These are phyloP conservation scores for Geotrichum aggregatum DNA, from an alignment of 1,139 yeast species.

Conservation along the genomic window DNA sequence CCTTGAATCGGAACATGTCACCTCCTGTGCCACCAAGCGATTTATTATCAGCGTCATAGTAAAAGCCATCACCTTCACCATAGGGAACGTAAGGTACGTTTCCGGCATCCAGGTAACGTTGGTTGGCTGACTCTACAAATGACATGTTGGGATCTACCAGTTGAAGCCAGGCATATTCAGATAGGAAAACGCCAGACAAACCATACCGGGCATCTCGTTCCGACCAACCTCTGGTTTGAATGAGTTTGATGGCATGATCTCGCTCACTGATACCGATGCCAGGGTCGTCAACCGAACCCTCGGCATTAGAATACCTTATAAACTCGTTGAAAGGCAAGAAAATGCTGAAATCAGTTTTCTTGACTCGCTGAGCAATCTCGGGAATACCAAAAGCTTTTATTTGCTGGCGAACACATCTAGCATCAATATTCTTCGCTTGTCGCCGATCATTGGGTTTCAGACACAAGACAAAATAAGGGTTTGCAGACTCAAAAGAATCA, in stretches of 20 bases:
- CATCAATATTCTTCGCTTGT: slow-evolving; percentile 40
- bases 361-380: slow-evolving; percentile 41
- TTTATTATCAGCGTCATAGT: slow-evolving; percentile 37
- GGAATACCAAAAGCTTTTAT: slow-evolving; percentile 43
- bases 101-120: slow-evolving; percentile 31
- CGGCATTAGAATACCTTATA: slow-evolving; percentile 32
- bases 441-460: slow-evolving; percentile 43
- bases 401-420: slow-evolving; percentile 44
- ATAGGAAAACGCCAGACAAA: slow-evolving; percentile 41
- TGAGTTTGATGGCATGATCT: slow-evolving; percentile 36
- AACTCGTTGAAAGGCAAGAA: slow-evolving; percentile 42
- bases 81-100: slow-evolving; percentile 25
- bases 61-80: slow-evolving; percentile 33
- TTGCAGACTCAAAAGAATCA: slow-evolving; percentile 40
- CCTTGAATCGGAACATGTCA: slow-evolving; percentile 40
- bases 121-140: slow-evolving; percentile 34
- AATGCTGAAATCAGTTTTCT: slow-evolving; percentile 39
- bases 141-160: slow-evolving; percentile 41
- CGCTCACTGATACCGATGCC: slow-evolving; percentile 33
- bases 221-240: slow-evolving; percentile 38
- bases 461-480: slow-evolving; percentile 43
- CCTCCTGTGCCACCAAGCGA: slow-evolving; percentile 38
- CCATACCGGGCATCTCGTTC: slow-evolving; percentile 42
- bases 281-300: slow-evolving; percentile 24
- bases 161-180: slow-evolving; percentile 43